Percentiles rank a stretch among this genome's conserved stretches.
These are phyloP conservation scores for Trichomonascus vanleenenianus DNA, from an alignment of 805 yeast genomes.

Conservation along the genomic window DNA sequence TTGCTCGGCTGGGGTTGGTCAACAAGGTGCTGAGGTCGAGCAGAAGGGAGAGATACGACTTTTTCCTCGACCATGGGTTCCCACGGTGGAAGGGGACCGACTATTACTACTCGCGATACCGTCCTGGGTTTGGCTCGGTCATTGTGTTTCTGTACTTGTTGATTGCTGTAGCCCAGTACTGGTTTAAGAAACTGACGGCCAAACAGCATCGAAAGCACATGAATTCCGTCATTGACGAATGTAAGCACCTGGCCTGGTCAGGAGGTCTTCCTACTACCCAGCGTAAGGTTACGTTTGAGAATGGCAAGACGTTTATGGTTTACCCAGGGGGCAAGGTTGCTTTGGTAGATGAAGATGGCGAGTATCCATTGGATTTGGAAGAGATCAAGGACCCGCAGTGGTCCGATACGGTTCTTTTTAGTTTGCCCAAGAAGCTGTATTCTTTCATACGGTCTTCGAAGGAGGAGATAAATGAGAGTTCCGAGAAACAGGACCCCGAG, in stretches of 20 bases:
- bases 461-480: neutral
- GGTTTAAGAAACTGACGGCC: slow-evolving; percentile 45
- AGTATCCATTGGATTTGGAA: slow-evolving; percentile 23
- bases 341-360: slow-evolving; percentile 24
- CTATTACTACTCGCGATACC: slow-evolving; percentile 53
- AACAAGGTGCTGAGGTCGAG: slow-evolving; percentile 64
- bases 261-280: slow-evolving; percentile 24
- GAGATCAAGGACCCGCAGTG: slow-evolving; percentile 27
- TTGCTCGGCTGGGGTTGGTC: slow-evolving; percentile 68
- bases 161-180: slow-evolving; percentile 50
- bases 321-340: slow-evolving; percentile 29
- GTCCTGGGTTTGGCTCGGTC: slow-evolving; percentile 55
- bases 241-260: slow-evolving; percentile 25
- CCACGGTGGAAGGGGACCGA: slow-evolving; percentile 72
- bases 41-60: slow-evolving; percentile 70
- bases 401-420: slow-evolving; percentile 26
- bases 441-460: slow-evolving; percentile 15
- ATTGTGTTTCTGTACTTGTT: slow-evolving; percentile 43
- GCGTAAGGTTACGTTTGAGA: slow-evolving; percentile 19
- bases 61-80: slow-evolving; percentile 73
- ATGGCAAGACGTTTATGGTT: slow-evolving; percentile 28
- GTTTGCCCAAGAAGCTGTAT: slow-evolving; percentile 19
- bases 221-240: slow-evolving; percentile 26
- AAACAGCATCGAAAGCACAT: slow-evolving; percentile 52
- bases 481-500: neutral